Evolutionary conservation across 2,329 filamentous ascomycete genomes (phyloP), one percentile per base, ranked within the genome.

Genomic region (Fusarium concolor): DNA sequence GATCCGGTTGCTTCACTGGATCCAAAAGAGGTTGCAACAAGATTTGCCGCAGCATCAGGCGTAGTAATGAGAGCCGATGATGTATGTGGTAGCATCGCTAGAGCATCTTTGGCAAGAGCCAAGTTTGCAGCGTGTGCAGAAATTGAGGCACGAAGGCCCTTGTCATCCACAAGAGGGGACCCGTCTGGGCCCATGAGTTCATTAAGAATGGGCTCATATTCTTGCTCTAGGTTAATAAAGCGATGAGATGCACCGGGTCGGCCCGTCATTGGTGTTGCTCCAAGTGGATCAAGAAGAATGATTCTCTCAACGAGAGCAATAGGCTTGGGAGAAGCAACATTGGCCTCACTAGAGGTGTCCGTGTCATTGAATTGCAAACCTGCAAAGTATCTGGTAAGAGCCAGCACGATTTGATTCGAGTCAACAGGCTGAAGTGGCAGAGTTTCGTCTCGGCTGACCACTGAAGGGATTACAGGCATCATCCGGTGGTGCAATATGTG

Each of bases 161-260:
- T 79, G 75, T 38, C 79, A 72, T 82, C 67, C 10, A 68, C 65
- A 22, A 73, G 37, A 8, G 73, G 73, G 24, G 72, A 76, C 18
- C 73, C 73, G 35, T 76, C 69, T 9, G 73, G 71, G 3, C 73
- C 73, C 49, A 77, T 74, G 26, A 97, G 82, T 69, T 93, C 87
- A 17, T 85, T 79, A 63, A 87, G 84, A 47, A 97, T 90, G 26
- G 86, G 81, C 2, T 87, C 82, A 70, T 92, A 97, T 76, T 99
- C 95, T 75, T 98, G 94, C 75, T 96, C 92, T 57, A 99, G 85
- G 72, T 99, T 99, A 75, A 99, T 87, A 75, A 97, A 98, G 35
- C 81, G 75, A 55, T 83, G 81, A 31, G 76, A 76, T 20, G 77
- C 73, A 4, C 75, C 75, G 4, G 77, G 75, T 24, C 75, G 76